Base-by-base conservation (phyloP, 2,329 filamentous ascomycete genomes). In the Talaromyces sp. region DNA sequence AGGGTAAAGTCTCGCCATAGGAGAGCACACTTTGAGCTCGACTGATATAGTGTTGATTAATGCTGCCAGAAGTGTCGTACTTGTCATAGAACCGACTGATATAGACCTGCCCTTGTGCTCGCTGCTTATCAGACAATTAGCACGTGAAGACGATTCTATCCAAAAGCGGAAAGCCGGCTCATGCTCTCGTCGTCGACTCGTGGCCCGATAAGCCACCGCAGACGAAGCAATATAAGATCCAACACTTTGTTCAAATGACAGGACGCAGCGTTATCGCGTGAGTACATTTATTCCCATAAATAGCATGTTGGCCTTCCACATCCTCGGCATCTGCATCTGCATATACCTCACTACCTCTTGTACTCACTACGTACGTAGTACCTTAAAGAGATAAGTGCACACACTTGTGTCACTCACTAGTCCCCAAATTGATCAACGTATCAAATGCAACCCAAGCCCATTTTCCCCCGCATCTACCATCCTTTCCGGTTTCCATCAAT, bases 401-500 rank as follows among this genome's bases (percentile, higher is more conserved):
- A n/a, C n/a, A n/a, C n/a, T n/a, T n/a, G n/a, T n/a, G n/a, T n/a
- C n/a, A n/a, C n/a, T 46, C 42, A 46, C 42, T 6, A 23, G 40
- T 44, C 39, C 44, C 25, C 8, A 48, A 3, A 28, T 16, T 42
- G 39, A 8, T 14, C 18, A 44, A 18, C 46, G 46, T 50, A 50
- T 50, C 46, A 50, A 23, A 37, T 54, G 50, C 50, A 37, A 54
- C 50, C 50, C 50, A 54, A 54, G 31, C 25, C 25, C 31, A 14
- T 46, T 33, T 6, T 54, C n/a, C 50, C 44, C 50, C 50, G 50
- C 50, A 35, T 23, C 50, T 21, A 3, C 11, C 50, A 54, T 33
- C n/a, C 46, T 28, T 50, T 31, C 44, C 44, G n/a, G n/a, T n/a
- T n/a, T n/a, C n/a, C n/a, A n/a, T n/a, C n/a, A n/a, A n/a, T n/a